Evolutionary conservation across 345 rosid genomes (phyloP).

Genomic region (Eucalyptus victrix): DNA sequence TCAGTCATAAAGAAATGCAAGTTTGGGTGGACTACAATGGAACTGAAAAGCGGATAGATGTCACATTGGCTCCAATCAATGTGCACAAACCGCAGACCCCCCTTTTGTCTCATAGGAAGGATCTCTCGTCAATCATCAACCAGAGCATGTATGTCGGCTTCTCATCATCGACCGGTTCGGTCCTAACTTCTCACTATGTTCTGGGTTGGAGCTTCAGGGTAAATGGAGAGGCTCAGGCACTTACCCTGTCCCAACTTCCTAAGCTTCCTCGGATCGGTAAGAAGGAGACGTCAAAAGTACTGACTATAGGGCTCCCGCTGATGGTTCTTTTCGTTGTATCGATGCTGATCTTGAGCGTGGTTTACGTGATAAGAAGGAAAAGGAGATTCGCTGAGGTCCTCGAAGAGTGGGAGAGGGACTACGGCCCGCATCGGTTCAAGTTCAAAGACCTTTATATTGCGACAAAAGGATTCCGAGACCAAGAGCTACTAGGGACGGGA

Average conservation of each 20-base stretch:
- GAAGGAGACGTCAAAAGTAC: constrained; percentile 9
- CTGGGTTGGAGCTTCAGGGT: constrained; percentile 65
- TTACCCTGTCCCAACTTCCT: constrained; percentile 44
- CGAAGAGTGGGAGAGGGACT: constrained; percentile 73
- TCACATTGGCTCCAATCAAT: constrained; percentile 32
- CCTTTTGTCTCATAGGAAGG: constrained; percentile 23
- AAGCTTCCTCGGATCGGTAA: constrained; percentile 39
- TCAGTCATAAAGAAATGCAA: constrained; percentile 15
- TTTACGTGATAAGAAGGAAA: constrained; percentile 20
- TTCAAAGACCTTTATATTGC: constrained; percentile 57
- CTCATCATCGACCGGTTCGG: constrained; percentile 51
- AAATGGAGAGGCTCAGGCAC: constrained; percentile 23
- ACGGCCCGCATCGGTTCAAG: constrained; percentile 44
- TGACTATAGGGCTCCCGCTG: constrained; percentile 38
- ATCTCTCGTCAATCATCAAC: constrained; percentile 25
- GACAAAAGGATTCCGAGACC: constrained; percentile 57
- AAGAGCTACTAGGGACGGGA: constrained; percentile 45
- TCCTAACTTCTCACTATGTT: constrained; percentile 18
- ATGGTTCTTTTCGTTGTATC: constrained; percentile 11
- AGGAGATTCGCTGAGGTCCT: constrained; percentile 52
- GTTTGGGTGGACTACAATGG: constrained; percentile 50
- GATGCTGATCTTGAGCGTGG: background rate
- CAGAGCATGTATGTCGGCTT: constrained; percentile 59
- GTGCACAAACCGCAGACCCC: constrained; percentile 23
- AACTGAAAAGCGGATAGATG: constrained; percentile 10